Conservation (phyloP, 1,139 yeast genomes). For the Geotrichum australiense region DNA sequence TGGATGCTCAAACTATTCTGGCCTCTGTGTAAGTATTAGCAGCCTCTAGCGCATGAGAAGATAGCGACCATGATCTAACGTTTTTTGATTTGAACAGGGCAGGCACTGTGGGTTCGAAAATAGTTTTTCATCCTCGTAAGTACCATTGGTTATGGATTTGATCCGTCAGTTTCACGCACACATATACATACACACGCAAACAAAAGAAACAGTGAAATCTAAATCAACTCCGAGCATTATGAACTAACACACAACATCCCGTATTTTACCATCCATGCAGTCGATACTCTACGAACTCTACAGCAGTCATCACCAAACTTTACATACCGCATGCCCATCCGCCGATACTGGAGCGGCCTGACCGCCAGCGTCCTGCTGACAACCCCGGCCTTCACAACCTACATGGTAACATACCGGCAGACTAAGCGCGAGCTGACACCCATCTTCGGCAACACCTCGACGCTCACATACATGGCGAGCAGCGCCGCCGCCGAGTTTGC, state of each 20-base stretch:
- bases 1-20: slow-evolving; percentile 24
- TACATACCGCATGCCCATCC: slow-evolving; percentile 34
- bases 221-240: no score
- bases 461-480: slow-evolving; percentile 34
- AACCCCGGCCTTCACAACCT: slow-evolving; percentile 40
- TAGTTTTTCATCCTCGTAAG: slow-evolving; percentile 35
- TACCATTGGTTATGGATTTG: slow-evolving; percentile 6
- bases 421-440: slow-evolving; percentile 36
- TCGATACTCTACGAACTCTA: slow-evolving; percentile 37
- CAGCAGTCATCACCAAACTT: slow-evolving; percentile 37
- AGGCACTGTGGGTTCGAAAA: slow-evolving; percentile 34
- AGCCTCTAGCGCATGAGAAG: background rate
- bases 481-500: slow-evolving; percentile 39
- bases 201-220: background rate
- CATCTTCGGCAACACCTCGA: slow-evolving; percentile 33
- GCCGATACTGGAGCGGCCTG: slow-evolving; percentile 38
- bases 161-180: no score
- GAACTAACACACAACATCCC: no score
- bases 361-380: slow-evolving; percentile 36
- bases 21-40: slow-evolving; percentile 24
- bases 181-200: no score
- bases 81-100: slow-evolving; percentile 23
- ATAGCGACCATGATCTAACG: background rate
- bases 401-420: slow-evolving; percentile 39
- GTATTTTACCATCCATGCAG: no score